Conservation (phyloP, 495 filamentous ascomycete genomes). For the Neurospora sp. region DNA sequence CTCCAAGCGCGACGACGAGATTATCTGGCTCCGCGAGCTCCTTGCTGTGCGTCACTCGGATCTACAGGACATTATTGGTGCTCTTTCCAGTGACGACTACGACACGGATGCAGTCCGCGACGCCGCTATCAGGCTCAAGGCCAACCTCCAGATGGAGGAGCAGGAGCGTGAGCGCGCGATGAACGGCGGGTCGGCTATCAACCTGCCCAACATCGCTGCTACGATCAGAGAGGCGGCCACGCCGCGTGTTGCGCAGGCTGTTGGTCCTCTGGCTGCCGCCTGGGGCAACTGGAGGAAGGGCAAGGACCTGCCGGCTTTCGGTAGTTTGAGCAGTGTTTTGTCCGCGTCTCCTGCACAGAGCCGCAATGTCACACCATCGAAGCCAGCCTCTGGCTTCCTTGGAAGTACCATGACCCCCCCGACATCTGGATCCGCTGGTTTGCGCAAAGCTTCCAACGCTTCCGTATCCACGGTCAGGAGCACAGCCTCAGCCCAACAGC, state of each 20-base stretch:
- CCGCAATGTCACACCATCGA: constrained; percentile 51
- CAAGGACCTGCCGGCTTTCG: constrained; percentile 48
- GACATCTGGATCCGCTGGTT: constrained; percentile 38
- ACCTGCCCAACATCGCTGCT: constrained; percentile 43
- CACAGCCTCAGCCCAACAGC: constrained; percentile 30
- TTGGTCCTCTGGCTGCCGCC: constrained; percentile 67
- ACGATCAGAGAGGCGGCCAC: constrained; percentile 51
- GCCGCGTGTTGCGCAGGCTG: constrained; percentile 68
- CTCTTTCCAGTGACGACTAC: constrained; percentile 61
- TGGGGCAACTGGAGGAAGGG: constrained; percentile 66
- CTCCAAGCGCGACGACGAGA: constrained; percentile 85
- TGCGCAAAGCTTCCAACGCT: neutral
- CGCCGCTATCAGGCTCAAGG: constrained; percentile 82
- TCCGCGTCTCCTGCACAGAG: constrained; percentile 25
- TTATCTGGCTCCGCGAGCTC: constrained; percentile 88
- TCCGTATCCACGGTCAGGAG: neutral
- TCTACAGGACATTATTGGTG: constrained; percentile 79
- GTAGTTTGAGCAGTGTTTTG: constrained; percentile 26
- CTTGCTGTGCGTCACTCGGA: constrained; percentile 84
- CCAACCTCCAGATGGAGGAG: constrained; percentile 95
- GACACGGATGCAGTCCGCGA: constrained; percentile 71
- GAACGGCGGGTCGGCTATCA: constrained; percentile 46
- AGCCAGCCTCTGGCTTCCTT: constrained; percentile 39
- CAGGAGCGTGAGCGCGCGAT: constrained; percentile 70
- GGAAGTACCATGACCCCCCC: constrained; percentile 80